Percentiles rank a stretch among this genome's conserved stretches.
phyloP scores from a whole-genome alignment of 768 basidiomycete genomes.

The Termitomyces sp. region DNA sequence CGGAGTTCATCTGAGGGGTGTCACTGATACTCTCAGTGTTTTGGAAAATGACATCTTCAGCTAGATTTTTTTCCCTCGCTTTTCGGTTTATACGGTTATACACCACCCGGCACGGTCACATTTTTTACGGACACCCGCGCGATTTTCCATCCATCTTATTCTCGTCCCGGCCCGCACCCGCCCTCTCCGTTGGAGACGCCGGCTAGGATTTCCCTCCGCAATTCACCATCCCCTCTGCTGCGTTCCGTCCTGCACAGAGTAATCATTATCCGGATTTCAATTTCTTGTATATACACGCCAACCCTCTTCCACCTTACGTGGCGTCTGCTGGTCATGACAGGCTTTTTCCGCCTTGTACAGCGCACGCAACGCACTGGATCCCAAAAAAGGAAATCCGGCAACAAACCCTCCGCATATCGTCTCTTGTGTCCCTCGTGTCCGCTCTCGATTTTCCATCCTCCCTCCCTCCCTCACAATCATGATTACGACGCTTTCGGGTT shows the following conservation, averaged over 20 bases:
- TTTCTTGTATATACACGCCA: conserved; percentile 1
- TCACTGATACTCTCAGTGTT: background rate
- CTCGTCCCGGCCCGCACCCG: conserved; percentile 6
- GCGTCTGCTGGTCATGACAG: background rate
- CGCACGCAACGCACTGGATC: background rate
- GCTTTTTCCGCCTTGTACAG: background rate
- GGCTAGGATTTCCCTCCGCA: background rate
- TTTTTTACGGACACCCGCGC: conserved; percentile 17
- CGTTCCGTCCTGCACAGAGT: conserved; percentile 2
- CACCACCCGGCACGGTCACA: conserved; percentile 13
- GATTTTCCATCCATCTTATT: background rate
- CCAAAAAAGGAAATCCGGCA: conserved; percentile 4
- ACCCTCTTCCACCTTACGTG: background rate
- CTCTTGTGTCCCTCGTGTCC: background rate
- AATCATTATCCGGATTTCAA: background rate
- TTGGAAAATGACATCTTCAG: conserved; percentile 5
- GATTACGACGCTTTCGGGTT: conserved; percentile 3
- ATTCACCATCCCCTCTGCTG: background rate
- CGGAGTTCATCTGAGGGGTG: conserved; percentile 44
- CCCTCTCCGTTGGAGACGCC: conserved; percentile 5
- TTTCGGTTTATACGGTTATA: background rate
- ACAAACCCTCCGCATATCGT: background rate
- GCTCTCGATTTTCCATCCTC: background rate
- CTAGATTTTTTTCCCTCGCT: conserved; percentile 4
- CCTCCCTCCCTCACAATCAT: background rate